Evolutionary conservation across 495 filamentous ascomycete genomes (phyloP).

Genomic region (Penicillium subrubescens): DNA sequence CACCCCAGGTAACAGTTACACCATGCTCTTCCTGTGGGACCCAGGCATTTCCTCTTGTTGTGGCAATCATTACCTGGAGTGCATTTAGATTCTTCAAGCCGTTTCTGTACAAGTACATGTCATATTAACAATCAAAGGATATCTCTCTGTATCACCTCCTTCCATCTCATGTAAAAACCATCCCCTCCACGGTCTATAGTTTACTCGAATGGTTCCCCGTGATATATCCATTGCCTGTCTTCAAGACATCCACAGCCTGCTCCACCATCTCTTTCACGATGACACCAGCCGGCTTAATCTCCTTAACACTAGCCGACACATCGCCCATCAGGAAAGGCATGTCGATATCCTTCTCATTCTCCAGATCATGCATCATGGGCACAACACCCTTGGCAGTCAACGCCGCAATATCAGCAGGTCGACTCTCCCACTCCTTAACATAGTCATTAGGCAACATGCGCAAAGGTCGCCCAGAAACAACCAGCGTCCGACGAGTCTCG

Average conservation of each 20-base stretch:
- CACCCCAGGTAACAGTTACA: neutral
- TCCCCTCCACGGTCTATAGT: conserved; percentile 25
- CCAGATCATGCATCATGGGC: conserved; percentile 77
- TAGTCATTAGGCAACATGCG: conserved; percentile 82
- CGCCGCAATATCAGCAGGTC: conserved; percentile 68
- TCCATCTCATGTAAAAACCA: neutral
- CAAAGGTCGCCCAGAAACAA: conserved; percentile 76
- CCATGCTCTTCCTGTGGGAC: neutral
- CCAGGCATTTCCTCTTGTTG: neutral
- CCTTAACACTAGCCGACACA: conserved; percentile 73
- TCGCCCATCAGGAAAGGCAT: conserved; percentile 92
- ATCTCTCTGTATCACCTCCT: neutral
- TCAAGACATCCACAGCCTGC: conserved; percentile 72
- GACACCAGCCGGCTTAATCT: conserved; percentile 74
- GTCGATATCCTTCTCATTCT: conserved; percentile 75
- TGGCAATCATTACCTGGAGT: conserved; percentile 16
- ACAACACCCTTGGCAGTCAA: conserved; percentile 74
- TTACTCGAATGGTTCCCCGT: conserved; percentile 31
- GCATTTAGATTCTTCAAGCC: conserved; percentile 21
- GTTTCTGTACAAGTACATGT: conserved; percentile 45
- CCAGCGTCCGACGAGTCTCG: conserved; percentile 76
- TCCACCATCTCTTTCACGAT: conserved; percentile 88
- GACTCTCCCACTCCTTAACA: conserved; percentile 73
- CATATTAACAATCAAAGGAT: conserved; percentile 28
- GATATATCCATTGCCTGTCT: conserved; percentile 42